Conservation (phyloP, 345 rosid species). For the Iberis pinnata region DNA sequence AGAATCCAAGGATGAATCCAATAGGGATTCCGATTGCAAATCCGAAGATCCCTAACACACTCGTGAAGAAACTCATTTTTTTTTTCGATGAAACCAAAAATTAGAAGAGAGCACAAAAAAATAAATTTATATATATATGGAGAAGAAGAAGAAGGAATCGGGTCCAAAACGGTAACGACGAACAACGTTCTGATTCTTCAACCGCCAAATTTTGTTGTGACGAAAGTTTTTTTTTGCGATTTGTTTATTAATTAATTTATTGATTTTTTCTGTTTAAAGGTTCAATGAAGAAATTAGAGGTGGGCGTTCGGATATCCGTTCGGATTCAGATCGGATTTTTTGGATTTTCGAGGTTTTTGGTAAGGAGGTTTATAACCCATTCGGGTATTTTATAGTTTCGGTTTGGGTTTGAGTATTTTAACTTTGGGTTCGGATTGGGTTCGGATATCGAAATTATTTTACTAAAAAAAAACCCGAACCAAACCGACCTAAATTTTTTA, state of each 20-base stretch:
- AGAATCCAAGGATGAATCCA: slow-evolving; percentile 67
- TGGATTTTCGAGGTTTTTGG: too few species aligned
- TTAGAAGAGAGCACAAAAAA: not conserved
- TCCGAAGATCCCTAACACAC: slow-evolving; percentile 56
- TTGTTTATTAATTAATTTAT: not conserved
- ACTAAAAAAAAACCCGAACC: too few species aligned
- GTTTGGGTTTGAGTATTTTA: too few species aligned
- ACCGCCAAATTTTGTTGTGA: slow-evolving; percentile 25
- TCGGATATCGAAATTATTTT: too few species aligned
- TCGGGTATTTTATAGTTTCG: too few species aligned
- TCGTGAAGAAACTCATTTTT: slow-evolving; percentile 45
- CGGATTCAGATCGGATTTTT: too few species aligned
- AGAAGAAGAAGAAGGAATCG: slow-evolving; percentile 10
- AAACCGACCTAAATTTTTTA: too few species aligned
- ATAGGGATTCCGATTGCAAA: slow-evolving; percentile 62
- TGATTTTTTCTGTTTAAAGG: not conserved
- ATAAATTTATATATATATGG: not conserved
- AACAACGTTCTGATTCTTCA: slow-evolving; percentile 19
- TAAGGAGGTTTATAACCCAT: too few species aligned
- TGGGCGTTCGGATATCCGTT: too few species aligned
- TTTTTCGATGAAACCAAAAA: not conserved
- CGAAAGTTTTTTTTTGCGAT: slow-evolving; percentile 2
- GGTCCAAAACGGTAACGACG: slow-evolving; percentile 28
- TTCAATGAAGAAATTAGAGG: too few species aligned
- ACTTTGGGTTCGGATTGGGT: too few species aligned